phyloP scores from a whole-genome alignment of 768 basidiomycete species.

The Cystofilobasidium ferigula region DNA sequence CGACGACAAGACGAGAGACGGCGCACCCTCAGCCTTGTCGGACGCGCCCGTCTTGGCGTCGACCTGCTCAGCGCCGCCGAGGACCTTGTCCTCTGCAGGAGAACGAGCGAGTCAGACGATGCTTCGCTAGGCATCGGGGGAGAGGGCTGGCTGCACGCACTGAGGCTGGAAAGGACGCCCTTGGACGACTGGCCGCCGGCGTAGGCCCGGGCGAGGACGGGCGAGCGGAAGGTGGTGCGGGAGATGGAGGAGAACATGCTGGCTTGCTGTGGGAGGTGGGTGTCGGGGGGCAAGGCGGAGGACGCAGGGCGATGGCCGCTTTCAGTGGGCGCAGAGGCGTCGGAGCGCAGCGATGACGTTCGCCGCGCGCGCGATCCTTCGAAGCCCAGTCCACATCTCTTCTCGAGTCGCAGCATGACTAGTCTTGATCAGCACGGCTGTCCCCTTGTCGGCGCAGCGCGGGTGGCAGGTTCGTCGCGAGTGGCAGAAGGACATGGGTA shows the following conservation, averaged over 20 bases:
- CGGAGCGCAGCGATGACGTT: too few species aligned
- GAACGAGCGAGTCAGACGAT: neutral
- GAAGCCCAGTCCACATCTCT: too few species aligned
- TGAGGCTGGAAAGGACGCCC: neutral
- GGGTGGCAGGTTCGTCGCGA: too few species aligned
- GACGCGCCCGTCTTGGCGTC: neutral
- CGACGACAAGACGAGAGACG: neutral
- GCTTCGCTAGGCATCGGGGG: neutral
- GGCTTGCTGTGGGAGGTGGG: neutral
- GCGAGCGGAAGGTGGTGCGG: slow-evolving; percentile 5
- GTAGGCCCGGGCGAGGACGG: neutral
- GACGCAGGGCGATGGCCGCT: neutral
- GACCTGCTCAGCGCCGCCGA: neutral
- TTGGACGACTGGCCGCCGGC: neutral
- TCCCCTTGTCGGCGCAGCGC: too few species aligned
- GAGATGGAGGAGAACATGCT: slow-evolving; percentile 1
- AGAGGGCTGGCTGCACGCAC: neutral
- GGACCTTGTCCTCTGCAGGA: neutral
- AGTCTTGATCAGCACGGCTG: too few species aligned
- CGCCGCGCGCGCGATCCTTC: too few species aligned
- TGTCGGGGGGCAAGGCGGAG: neutral
- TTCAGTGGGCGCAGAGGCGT: neutral
- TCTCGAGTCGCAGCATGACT: too few species aligned
- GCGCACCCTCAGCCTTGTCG: neutral
- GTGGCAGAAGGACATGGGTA: too few species aligned